Evolutionary conservation across 2,329 filamentous ascomycete genomes (phyloP).

Genomic region (Pochonia chlamydosporia): DNA sequence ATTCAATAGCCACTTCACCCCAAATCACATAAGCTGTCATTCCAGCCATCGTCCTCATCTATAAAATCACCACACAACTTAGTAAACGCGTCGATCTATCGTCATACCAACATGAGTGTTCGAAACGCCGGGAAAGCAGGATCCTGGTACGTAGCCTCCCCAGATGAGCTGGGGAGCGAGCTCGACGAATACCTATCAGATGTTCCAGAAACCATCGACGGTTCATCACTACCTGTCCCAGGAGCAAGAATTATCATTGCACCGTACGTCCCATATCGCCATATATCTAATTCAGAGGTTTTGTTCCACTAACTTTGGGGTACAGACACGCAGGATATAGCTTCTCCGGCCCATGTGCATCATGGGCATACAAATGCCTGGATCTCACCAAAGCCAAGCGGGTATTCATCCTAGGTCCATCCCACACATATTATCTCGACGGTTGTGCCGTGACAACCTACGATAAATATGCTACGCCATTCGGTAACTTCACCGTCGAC

Average conservation of each 20-base stretch:
- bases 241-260: constrained; percentile 84
- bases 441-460: constrained; percentile 74
- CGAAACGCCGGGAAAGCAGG: constrained; percentile 59
- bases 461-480: constrained; percentile 64
- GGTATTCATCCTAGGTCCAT: constrained; percentile 88
- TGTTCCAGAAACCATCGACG: constrained; percentile 62
- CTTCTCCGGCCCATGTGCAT: constrained; percentile 87
- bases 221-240: constrained; percentile 55
- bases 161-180: constrained; percentile 54
- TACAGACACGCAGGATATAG: constrained; percentile 84
- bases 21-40: no score
- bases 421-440: constrained; percentile 76
- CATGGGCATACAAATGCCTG: constrained; percentile 87
- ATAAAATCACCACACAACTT: no score
- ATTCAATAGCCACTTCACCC: no score
- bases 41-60: no score
- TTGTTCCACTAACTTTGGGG: not conserved
- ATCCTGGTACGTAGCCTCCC: constrained; percentile 73
- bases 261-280: constrained; percentile 58
- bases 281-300: not conserved
- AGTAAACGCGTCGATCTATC: no score
- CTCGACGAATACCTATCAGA: constrained; percentile 69
- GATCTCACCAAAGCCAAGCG: constrained; percentile 79
- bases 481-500: constrained; percentile 66
- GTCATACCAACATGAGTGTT: constrained; percentile 5